These are phyloP conservation scores for Oryza australiensis DNA, from an alignment of 176 grass and related monocot genomes.

Conservation along the genomic window DNA sequence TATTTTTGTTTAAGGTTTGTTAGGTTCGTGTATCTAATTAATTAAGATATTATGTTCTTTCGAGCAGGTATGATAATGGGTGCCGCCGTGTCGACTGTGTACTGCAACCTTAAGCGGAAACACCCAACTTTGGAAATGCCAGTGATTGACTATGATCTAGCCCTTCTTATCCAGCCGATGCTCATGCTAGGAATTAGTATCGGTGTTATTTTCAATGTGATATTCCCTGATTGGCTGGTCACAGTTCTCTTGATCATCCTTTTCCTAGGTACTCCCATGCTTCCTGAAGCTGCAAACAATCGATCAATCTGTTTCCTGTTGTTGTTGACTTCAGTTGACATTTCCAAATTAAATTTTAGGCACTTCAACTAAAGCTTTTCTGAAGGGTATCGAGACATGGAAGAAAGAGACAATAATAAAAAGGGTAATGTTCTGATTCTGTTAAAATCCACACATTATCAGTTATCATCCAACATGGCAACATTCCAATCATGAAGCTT, in stretches of 20 bases:
- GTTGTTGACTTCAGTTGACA: neutral
- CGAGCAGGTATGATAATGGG: slow-evolving; percentile 82
- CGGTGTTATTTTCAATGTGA: slow-evolving; percentile 65
- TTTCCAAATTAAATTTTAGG: slow-evolving; percentile 28
- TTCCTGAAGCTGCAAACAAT: neutral
- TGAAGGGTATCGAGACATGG: slow-evolving; percentile 71
- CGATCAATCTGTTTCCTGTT: neutral
- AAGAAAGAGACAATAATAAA: slow-evolving; percentile 60
- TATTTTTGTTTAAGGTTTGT: neutral
- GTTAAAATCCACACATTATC: neutral
- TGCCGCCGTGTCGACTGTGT: slow-evolving; percentile 61
- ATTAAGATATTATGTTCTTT: slow-evolving; percentile 5
- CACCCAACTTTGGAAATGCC: slow-evolving; percentile 77
- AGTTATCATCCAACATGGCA: neutral
- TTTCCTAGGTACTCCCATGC: slow-evolving; percentile 52
- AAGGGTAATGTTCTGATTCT: slow-evolving; percentile 31
- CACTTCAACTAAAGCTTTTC: slow-evolving; percentile 69
- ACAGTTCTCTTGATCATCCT: slow-evolving; percentile 69
- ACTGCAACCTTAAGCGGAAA: slow-evolving; percentile 73
- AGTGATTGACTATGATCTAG: slow-evolving; percentile 78
- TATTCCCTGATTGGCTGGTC: slow-evolving; percentile 80
- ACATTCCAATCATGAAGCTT: neutral
- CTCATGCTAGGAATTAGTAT: slow-evolving; percentile 88
- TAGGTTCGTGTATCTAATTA: neutral
- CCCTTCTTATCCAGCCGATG: slow-evolving; percentile 80